Evolutionary conservation across 2,329 filamentous ascomycete genomes (phyloP).

Genomic region (Exserohilum turcica): DNA sequence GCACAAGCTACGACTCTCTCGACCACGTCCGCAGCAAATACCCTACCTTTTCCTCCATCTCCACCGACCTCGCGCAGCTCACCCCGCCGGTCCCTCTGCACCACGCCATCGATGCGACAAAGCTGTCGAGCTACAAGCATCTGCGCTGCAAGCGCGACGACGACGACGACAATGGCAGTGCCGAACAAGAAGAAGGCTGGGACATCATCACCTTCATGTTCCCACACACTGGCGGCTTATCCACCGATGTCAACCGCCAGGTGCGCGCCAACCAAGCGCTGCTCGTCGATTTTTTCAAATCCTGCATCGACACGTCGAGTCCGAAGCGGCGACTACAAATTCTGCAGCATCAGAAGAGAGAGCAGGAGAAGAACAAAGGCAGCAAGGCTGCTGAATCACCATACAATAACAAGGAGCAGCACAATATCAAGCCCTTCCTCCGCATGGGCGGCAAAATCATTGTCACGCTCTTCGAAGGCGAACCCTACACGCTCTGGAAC

Average conservation of each 20-base stretch:
- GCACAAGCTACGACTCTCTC: slow-evolving; percentile 69
- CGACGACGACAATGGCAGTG: slow-evolving; percentile 39
- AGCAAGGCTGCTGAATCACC: no score
- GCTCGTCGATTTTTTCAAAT: slow-evolving; percentile 39
- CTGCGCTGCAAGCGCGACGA: slow-evolving; percentile 29
- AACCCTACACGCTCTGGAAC: slow-evolving; percentile 97
- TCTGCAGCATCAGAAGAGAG: slow-evolving; percentile 16
- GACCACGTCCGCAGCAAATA: slow-evolving; percentile 58
- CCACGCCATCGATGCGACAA: slow-evolving; percentile 71
- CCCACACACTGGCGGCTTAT: slow-evolving; percentile 90
- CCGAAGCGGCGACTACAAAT: slow-evolving; percentile 20
- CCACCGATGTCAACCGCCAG: slow-evolving; percentile 91
- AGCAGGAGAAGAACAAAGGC: background rate
- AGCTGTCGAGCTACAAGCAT: slow-evolving; percentile 43
- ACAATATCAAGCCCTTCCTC: slow-evolving; percentile 48
- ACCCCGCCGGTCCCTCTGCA: slow-evolving; percentile 43
- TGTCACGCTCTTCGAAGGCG: slow-evolving; percentile 88
- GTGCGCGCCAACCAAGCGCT: slow-evolving; percentile 74
- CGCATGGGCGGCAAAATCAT: slow-evolving; percentile 65
- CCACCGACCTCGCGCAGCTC: slow-evolving; percentile 26
- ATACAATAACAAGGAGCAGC: background rate
- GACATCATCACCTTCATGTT: slow-evolving; percentile 94
- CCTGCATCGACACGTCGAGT: slow-evolving; percentile 29
- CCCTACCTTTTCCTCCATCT: slow-evolving; percentile 56
- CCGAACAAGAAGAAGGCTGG: slow-evolving; percentile 59